phyloP scores from a whole-genome alignment of 2,329 filamentous ascomycete genomes.

The Paecilomyces fulvus region DNA sequence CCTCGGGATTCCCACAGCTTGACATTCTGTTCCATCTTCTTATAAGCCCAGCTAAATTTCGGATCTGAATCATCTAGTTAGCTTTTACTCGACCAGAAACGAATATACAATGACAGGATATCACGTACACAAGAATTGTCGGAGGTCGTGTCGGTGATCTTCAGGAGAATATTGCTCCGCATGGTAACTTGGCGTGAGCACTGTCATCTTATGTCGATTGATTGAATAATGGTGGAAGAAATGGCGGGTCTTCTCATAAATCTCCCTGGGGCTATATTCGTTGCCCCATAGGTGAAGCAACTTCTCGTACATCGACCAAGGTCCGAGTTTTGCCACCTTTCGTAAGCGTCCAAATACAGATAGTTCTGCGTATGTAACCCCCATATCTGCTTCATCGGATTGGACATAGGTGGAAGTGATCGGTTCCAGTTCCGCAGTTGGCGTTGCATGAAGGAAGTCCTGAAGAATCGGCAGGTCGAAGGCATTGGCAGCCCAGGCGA shows the following conservation, averaged over 20 bases:
- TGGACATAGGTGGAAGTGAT: slow-evolving; percentile 55
- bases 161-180: slow-evolving; percentile 44
- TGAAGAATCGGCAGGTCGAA: slow-evolving; percentile 58
- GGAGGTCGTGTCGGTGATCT: slow-evolving; percentile 51
- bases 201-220: slow-evolving; percentile 58
- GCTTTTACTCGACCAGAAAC: background rate
- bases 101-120: background rate
- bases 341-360: slow-evolving; percentile 45
- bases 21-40: slow-evolving; percentile 42
- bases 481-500: slow-evolving; percentile 51
- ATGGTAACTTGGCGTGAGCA: slow-evolving; percentile 51
- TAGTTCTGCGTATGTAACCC: slow-evolving; percentile 48
- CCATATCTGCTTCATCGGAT: slow-evolving; percentile 49
- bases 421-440: slow-evolving; percentile 58
- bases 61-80: slow-evolving; percentile 16
- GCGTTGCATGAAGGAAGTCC: slow-evolving; percentile 56
- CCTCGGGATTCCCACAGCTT: slow-evolving; percentile 30
- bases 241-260: slow-evolving; percentile 39
- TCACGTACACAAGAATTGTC: slow-evolving; percentile 44
- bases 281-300: slow-evolving; percentile 44
- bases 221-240: slow-evolving; percentile 47
- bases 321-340: slow-evolving; percentile 47
- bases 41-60: slow-evolving; percentile 37
- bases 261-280: slow-evolving; percentile 32
- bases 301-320: slow-evolving; percentile 47